These are phyloP conservation scores for Camelina neglecta DNA, from an alignment of 345 rosid species.

Conservation along the genomic window DNA sequence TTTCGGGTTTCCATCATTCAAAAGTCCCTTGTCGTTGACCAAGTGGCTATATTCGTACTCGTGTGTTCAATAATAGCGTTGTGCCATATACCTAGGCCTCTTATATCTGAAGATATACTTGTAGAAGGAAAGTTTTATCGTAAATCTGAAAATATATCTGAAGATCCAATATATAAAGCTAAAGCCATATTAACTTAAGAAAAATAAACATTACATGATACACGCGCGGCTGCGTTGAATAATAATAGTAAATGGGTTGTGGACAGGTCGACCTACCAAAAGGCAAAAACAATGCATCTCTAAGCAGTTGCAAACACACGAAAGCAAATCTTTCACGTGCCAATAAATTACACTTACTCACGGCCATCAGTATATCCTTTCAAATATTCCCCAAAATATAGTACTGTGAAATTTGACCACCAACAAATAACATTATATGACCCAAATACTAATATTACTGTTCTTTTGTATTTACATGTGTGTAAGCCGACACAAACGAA, in stretches of 20 bases:
- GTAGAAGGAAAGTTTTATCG: too few species aligned
- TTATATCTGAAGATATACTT: too few species aligned
- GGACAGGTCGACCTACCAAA: slow-evolving; percentile 42
- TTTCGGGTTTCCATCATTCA: too few species aligned
- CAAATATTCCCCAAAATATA: slow-evolving; percentile 25
- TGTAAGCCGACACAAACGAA: slow-evolving; percentile 16
- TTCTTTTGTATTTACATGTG: neutral
- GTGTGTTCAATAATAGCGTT: too few species aligned
- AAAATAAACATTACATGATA: slow-evolving; percentile 23
- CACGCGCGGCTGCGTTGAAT: slow-evolving; percentile 20
- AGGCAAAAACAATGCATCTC: neutral
- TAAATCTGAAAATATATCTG: too few species aligned
- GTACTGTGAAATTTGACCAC: slow-evolving; percentile 27
- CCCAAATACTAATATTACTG: neutral
- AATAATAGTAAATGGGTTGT: neutral
- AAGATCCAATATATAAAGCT: too few species aligned
- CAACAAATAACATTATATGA: neutral
- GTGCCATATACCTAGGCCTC: too few species aligned
- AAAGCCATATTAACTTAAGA: too few species aligned
- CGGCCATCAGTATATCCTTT: slow-evolving; percentile 39
- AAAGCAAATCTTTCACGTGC: slow-evolving; percentile 43
- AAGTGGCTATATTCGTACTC: too few species aligned
- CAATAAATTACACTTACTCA: slow-evolving; percentile 13
- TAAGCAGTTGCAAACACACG: slow-evolving; percentile 23
- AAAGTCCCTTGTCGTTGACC: too few species aligned